Evolutionary conservation across 495 filamentous ascomycete species (phyloP).

Genomic region (Wilcoxina mikolae): DNA sequence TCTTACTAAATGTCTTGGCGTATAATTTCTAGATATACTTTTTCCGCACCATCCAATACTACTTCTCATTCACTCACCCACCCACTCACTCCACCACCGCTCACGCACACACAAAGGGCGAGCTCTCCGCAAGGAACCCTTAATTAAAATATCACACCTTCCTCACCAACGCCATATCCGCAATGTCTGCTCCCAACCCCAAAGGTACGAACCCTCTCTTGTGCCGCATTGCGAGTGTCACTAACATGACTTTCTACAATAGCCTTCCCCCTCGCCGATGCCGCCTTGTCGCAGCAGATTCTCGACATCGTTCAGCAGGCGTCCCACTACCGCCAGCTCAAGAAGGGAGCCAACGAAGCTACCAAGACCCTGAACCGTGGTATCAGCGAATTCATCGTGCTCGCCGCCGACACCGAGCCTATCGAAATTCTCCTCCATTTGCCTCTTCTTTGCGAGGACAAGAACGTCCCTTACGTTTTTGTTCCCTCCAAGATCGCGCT

Average conservation of each 20-base stretch:
- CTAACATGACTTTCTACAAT: slow-evolving; percentile 13
- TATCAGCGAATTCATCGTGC: slow-evolving; percentile 71
- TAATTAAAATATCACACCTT: too few relatives aligned
- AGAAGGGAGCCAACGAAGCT: slow-evolving; percentile 67
- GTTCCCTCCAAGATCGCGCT: slow-evolving; percentile 54
- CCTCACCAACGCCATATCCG: slow-evolving; percentile 5
- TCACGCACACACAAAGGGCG: slow-evolving; percentile 18
- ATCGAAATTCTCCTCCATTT: slow-evolving; percentile 87
- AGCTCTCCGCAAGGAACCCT: slow-evolving; percentile 30
- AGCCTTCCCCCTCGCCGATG: slow-evolving; percentile 88
- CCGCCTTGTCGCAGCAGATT: slow-evolving; percentile 59
- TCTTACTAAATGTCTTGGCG: not conserved
- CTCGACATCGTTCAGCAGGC: slow-evolving; percentile 82
- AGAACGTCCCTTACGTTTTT: slow-evolving; percentile 61
- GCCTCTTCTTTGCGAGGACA: slow-evolving; percentile 74
- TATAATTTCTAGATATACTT: not conserved
- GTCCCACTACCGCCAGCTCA: slow-evolving; percentile 67
- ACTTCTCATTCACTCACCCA: not conserved
- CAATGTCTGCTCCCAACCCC: slow-evolving; percentile 22
- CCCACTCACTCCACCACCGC: not conserved
- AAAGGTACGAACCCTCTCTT: slow-evolving; percentile 16
- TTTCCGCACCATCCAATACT: not conserved
- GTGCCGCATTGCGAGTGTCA: not conserved
- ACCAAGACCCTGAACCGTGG: slow-evolving; percentile 86
- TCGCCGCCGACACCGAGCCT: slow-evolving; percentile 74